Evolutionary conservation across 495 filamentous ascomycete genomes (phyloP), one percentile per base, ranked within the genome.

Genomic region (Pyronema omphalodes): DNA sequence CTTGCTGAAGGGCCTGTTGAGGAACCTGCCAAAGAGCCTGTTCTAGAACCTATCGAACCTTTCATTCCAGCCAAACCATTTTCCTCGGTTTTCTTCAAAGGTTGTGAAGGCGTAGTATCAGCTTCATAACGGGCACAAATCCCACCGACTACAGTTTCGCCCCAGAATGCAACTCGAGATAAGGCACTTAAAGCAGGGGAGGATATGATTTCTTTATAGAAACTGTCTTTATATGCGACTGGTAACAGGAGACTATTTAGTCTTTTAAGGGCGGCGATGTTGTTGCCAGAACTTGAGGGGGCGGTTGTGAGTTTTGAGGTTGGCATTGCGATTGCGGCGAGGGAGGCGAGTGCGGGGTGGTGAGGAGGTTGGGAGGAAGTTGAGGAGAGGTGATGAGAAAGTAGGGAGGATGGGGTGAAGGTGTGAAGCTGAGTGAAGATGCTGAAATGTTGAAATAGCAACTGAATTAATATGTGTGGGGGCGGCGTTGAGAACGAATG

Each of bases 241-340:
- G 89, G 89, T 5, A 98, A 78, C 9, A 93, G 76, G 15, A 93
- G 73, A 39, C 79, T 69, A 60, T 88, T 94, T 56, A 95, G 86
- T 40, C 84, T 79, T 19, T 81, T 82, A 39, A 93, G 74, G 9
- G 82, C 77, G 44, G 83, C 74, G 54, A 94, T 71, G 67, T 88
- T 78, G 29, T 71, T 69, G 4, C 75, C 69, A 9, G 68, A 23
- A 4, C n/a, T 15, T 34, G 48, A 17, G 48, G 33, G 18, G 18
- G 17, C 34, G 39, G 39, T 43, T 29, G 23, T 29, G 23, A 29
- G 23, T 5, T 29, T 29, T 29, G 23, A 29, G 23, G 23, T 1
- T 1, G 23, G 23, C 23, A 29, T 29, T 29, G 23, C 5, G n/a
- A n/a, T n/a, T n/a, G n/a, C n/a, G n/a, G n/a, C n/a, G n/a, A n/a